These are phyloP conservation scores for Vinca major DNA, from an alignment of 305 asterid genomes.

Conservation along the genomic window DNA sequence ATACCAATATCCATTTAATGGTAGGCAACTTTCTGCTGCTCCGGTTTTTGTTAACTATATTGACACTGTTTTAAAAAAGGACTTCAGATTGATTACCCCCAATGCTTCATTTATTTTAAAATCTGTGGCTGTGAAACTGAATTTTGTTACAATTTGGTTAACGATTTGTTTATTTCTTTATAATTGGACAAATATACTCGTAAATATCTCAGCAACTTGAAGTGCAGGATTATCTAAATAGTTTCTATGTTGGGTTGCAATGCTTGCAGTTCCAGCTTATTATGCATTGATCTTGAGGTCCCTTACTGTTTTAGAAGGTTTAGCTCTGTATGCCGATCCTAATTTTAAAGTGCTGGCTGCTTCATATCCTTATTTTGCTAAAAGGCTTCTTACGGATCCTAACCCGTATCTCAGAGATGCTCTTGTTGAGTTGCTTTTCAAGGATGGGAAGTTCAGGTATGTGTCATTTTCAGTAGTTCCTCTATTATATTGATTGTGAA, in stretches of 20 bases:
- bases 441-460: constrained; percentile 96
- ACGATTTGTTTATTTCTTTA: not conserved
- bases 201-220: not conserved
- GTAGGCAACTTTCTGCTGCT: constrained; percentile 34
- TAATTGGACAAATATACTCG: not conserved
- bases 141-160: not conserved
- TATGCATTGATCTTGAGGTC: constrained; percentile 97
- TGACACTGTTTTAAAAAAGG: not conserved
- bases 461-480: constrained; percentile 16
- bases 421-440: constrained; percentile 92
- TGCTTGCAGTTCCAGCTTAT: constrained; percentile 90
- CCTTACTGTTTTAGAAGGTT: constrained; percentile 97
- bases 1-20: constrained; percentile 86
- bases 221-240: constrained; percentile 19
- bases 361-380: constrained; percentile 96
- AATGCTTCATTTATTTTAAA: not conserved
- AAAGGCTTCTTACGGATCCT: constrained; percentile 96
- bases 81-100: not conserved
- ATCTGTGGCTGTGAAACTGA: not conserved
- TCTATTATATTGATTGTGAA: constrained; percentile 5
- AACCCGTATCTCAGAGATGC: constrained; percentile 99
- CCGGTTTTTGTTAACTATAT: constrained; percentile 7
- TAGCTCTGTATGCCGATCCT: constrained; percentile 96
- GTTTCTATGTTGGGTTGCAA: constrained; percentile 18
- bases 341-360: constrained; percentile 97